These are phyloP conservation scores for Marchantia polymorpha DNA, from an alignment of 225 moss, liverwort and hornwort species.

Conservation along the genomic window DNA sequence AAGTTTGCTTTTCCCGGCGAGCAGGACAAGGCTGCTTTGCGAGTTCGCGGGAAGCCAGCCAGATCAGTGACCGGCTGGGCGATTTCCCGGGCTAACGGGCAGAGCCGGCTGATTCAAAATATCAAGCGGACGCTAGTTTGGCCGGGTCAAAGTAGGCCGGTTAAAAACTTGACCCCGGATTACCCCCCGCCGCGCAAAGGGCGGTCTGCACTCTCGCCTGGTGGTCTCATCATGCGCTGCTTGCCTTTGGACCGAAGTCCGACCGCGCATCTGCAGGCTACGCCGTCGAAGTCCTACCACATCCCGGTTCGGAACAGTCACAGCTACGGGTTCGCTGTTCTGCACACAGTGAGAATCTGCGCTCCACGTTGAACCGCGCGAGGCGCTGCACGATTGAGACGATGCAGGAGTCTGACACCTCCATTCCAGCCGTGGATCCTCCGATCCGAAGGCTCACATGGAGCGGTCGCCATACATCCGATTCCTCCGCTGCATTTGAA, in stretches of 20 bases:
- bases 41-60: not conserved
- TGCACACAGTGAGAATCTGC: not conserved
- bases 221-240: not conserved
- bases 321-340: not conserved
- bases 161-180: not conserved
- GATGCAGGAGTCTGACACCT: not conserved
- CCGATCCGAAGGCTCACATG: not conserved
- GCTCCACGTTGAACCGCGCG: slow-evolving; percentile 11
- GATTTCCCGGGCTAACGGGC: not conserved
- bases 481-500: not conserved
- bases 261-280: not conserved
- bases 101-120: slow-evolving; percentile 8
- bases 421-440: not conserved
- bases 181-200: not conserved
- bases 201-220: not conserved
- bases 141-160: slow-evolving; percentile 13
- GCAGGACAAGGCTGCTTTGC: not conserved
- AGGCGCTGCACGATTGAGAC: not conserved
- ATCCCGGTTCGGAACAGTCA: not conserved
- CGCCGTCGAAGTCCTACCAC: not conserved
- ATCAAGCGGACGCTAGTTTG: not conserved
- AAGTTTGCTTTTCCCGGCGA: slow-evolving; percentile 8
- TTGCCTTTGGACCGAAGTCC: not conserved
- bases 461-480: not conserved
- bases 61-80: not conserved